Evolutionary conservation across 805 yeast species (phyloP), one percentile per base, ranked within the genome.

Genomic region (Candida nemodendra): DNA sequence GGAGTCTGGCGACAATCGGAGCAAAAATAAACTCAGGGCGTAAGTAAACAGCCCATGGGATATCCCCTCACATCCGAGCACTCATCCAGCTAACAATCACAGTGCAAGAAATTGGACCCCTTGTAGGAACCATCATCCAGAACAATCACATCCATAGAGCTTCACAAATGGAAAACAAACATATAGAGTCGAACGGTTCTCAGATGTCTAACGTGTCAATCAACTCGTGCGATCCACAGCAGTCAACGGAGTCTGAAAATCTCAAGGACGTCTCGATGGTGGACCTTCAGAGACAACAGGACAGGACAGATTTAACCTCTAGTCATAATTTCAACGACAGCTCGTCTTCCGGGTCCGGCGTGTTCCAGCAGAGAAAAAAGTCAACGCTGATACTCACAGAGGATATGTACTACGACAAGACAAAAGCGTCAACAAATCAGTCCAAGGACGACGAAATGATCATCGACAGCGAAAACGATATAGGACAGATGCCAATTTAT

Each of bases 311-410:
- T 15, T 29, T 17, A 8, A 29, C 16, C 9, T 15, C 32, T 7
- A 9, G n/a, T 9, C 9, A 8, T n/a, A 17, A 29, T 29, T 15
- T 15, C 19, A 17, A 15, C 18, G 17, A 18, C 5, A 14, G 34
- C 4, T 22, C 36, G 27, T 39, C 45, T 1, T 28, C 39, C 6
- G 36, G 24, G 29, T 27, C 41, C 5, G 11, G 21, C 5, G 13
- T n/a, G 2, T 11, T 34, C 7, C 38, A 27, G 2, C 41, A 44
- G 7, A 70, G 86, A 50, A 69, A 88, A 46, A 82, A 81, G 59
- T 81, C 90, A 2, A 84, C 93, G 0, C 51, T 85, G 36, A 78
- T 85, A 12, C 71, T 86, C 27, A 77, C 82, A 1, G 89, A 82
- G 42, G 91, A 84, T 25, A 69, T 69, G 30, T 85, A 79, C 24